Evolutionary conservation across 805 yeast genomes (phyloP), one percentile per base, ranked within the genome.

Genomic region (Zygoascus ofunaensis): DNA sequence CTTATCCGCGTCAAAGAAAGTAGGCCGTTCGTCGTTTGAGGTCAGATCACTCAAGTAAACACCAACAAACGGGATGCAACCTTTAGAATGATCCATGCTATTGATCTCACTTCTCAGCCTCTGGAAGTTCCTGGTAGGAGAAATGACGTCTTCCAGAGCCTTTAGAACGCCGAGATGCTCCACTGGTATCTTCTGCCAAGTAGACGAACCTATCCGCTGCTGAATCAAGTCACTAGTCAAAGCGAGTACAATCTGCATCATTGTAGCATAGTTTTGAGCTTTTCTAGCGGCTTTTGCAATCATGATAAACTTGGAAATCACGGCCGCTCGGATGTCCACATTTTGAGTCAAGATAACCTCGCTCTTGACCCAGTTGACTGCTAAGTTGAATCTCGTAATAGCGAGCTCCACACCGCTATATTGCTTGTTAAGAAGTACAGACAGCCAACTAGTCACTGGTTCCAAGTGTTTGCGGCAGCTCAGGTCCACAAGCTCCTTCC

Each of bases 21-120:
- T 71, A 0, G 82, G 77, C 47, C 80, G 62, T 51, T 79, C 82
- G 2, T 80, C 74, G 59, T 86, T 87, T 56, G 82, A 76, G 0
- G 85, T 77, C 54, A 90, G 69, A 59, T 90, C 97, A 3, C 89
- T 80, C 38, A 90, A 61, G 55, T 86, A 87, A 24, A 90, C 69
- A 1, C 94, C 96, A 43, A 89, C 76, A 60, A 89, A 90, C 19
- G 98, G 97, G 42, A 90, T 78, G 53, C 94, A 80, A 2, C 97
- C 97, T 46, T 68, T 69, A 4, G 80, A 68, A 19, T 81, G 77
- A 45, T 72, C 72, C 40, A 82, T 67, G 34, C 73, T 76, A 46
- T 74, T 74, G 48, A 86, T 70, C 47, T 78, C 79, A 34, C 71
- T 59, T 51, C 97, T 71, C 48, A 90, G 71, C 43, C 74, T 73